Evolutionary conservation across 202 grass and related monocot species (phyloP), one percentile per base, ranked within the genome.

Genomic region (Schoenoplectus tabernaemontani): DNA sequence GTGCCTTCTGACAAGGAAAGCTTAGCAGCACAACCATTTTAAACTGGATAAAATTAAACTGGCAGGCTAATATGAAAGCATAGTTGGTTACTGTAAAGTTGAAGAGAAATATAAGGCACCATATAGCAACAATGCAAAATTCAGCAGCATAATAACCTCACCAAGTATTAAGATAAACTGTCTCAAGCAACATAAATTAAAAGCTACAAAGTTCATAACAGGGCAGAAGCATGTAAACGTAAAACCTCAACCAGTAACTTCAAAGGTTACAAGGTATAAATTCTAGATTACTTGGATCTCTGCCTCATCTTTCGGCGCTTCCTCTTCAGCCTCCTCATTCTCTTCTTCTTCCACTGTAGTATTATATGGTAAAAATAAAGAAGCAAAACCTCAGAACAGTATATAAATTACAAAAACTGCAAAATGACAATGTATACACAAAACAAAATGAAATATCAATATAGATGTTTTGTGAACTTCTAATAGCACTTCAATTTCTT

Each of bases 221-320:
- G 23, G 7, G 0, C 15, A 54, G 32, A 36, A 75, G 30, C 48
- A 75, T 56, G 37, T 54, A 54, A 47, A 56, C 16, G 28, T 75
- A 75, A 54, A 75, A 75, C 28, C 71, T 56, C 26, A 37, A 37
- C 3, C 7, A 37, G 71, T 56, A 56, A 56, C 47, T 50, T 16
- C 0, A 30, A 24, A 50, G 26, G 68, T 28, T 72, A 32, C 68
- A 50, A 50, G 24, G 62, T 3, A 72, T 28, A 48, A 42, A 17
- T 73, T 51, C 46, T 50, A 73, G 69, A 73, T 47, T 88, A 93
- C 91, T 93, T 93, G 1, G 91, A 93, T 93, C 91, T 77, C 91
- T 93, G 88, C 83, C 91, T 90, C 91, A 93, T 93, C 88, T 91
- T 93, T 89, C 91, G 82, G 82, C 91, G 91, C 91, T 93, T 93